Evolutionary conservation across 345 rosid genomes (phyloP).

Genomic region (Hibiscus tridactylites): DNA sequence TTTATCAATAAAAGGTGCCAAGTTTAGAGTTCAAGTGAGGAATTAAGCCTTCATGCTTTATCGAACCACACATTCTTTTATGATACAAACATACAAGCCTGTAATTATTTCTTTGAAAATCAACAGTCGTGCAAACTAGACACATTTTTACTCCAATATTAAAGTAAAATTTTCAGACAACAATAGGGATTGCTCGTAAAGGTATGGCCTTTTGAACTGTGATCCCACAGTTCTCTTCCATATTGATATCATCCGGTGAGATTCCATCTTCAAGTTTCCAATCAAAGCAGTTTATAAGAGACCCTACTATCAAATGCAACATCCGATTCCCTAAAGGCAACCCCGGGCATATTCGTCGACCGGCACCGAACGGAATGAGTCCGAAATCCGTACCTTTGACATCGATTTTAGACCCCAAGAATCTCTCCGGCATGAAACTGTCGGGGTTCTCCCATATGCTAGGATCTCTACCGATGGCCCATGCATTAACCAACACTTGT

Average conservation of each 20-base stretch:
- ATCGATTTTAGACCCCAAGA: constrained; percentile 31
- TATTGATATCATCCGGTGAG: background rate
- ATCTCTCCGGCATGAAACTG: constrained; percentile 37
- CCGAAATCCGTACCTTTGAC: constrained; percentile 26
- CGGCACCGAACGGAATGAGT: constrained; percentile 37
- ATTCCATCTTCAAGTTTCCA: constrained; percentile 31
- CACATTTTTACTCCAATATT: too few relatives aligned
- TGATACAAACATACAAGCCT: too few relatives aligned
- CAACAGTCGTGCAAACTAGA: too few relatives aligned
- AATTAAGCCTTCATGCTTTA: too few relatives aligned
- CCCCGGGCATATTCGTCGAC: constrained; percentile 44
- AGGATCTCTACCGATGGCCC: constrained; percentile 50
- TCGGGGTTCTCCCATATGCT: constrained; percentile 27
- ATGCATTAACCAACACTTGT: constrained; percentile 37
- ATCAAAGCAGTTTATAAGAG: constrained; percentile 31
- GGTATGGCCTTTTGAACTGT: constrained; percentile 27
- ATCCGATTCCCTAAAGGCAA: constrained; percentile 30
- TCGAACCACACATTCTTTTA: too few relatives aligned
- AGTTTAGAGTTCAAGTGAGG: too few relatives aligned
- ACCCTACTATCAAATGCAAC: constrained; percentile 33
- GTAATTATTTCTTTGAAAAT: too few relatives aligned
- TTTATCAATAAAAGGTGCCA: too few relatives aligned
- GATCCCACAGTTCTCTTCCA: constrained; percentile 21
- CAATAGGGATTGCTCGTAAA: constrained; percentile 23
- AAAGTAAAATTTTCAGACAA: background rate